phyloP scores from a whole-genome alignment of 805 yeast species.

The Starmerella cellae region DNA sequence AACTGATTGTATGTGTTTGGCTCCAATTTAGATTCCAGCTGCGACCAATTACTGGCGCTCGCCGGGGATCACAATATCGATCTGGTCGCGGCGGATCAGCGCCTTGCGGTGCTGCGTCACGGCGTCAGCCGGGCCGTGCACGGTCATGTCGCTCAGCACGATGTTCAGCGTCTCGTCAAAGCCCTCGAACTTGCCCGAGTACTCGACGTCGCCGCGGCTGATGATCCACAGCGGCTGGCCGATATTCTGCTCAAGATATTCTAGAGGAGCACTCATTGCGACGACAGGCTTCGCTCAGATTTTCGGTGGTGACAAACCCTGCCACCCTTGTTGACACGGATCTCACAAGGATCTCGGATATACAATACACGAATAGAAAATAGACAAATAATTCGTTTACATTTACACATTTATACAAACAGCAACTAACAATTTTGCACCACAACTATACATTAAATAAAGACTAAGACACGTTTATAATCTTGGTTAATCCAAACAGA shows the following conservation, averaged over 20 bases:
- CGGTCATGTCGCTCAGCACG: slow-evolving; percentile 71
- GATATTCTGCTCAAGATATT: slow-evolving; percentile 74
- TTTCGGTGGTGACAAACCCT: background rate
- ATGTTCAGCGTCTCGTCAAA: slow-evolving; percentile 88
- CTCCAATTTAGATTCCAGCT: too few species aligned
- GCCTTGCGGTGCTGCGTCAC: slow-evolving; percentile 25
- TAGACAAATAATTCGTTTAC: too few species aligned
- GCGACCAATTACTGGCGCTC: slow-evolving; percentile 3
- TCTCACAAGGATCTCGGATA: too few species aligned
- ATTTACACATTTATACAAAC: too few species aligned
- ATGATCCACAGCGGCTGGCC: slow-evolving; percentile 69
- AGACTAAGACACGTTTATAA: too few species aligned
- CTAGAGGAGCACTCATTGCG: slow-evolving; percentile 41
- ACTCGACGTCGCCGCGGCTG: slow-evolving; percentile 54
- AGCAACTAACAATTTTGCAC: too few species aligned
- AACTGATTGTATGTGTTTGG: too few species aligned
- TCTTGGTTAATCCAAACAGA: too few species aligned
- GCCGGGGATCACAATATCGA: slow-evolving; percentile 30
- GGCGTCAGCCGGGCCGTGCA: slow-evolving; percentile 29
- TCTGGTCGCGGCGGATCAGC: slow-evolving; percentile 30
- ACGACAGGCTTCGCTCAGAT: background rate
- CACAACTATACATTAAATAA: too few species aligned
- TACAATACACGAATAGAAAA: too few species aligned
- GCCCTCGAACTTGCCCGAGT: slow-evolving; percentile 77
- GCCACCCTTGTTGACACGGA: too few species aligned